Conservation (phyloP, 345 rosid genomes). For the Moricandia arvensis region DNA sequence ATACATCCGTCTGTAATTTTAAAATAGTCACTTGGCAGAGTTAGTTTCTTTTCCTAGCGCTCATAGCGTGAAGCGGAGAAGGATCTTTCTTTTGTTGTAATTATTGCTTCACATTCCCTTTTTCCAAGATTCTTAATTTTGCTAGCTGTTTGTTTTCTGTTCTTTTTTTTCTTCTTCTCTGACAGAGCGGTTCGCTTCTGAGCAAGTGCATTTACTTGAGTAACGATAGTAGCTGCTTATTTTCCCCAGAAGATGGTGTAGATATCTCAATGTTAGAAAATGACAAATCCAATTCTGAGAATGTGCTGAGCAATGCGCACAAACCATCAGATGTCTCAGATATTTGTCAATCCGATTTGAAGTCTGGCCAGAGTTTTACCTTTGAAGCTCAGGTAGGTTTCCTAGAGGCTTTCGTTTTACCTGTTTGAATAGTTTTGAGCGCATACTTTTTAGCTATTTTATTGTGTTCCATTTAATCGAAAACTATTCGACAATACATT, state of each 20-base stretch:
- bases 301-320: slow-evolving; percentile 38
- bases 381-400: slow-evolving; percentile 86
- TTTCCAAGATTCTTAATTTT: slow-evolving; percentile 16
- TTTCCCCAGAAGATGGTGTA: slow-evolving; percentile 83
- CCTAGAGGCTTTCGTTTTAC: neutral
- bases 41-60: slow-evolving; percentile 11
- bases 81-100: slow-evolving; percentile 1
- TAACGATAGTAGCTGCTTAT: slow-evolving; percentile 86
- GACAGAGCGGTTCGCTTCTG: slow-evolving; percentile 85
- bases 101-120: slow-evolving; percentile 9
- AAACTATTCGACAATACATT: neutral
- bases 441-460: neutral
- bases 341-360: slow-evolving; percentile 49
- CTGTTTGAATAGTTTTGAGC: neutral
- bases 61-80: slow-evolving; percentile 19
- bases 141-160: slow-evolving; percentile 11
- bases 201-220: slow-evolving; percentile 82
- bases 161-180: slow-evolving; percentile 22
- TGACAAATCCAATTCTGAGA: slow-evolving; percentile 46
- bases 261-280: slow-evolving; percentile 61
- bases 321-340: slow-evolving; percentile 44
- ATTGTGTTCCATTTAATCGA: neutral
- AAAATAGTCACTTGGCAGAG: slow-evolving; percentile 1
- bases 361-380: slow-evolving; percentile 58
- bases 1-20: neutral